Evolutionary conservation across 2,329 filamentous ascomycete genomes (phyloP).

Genomic region (Colletotrichum sp.): DNA sequence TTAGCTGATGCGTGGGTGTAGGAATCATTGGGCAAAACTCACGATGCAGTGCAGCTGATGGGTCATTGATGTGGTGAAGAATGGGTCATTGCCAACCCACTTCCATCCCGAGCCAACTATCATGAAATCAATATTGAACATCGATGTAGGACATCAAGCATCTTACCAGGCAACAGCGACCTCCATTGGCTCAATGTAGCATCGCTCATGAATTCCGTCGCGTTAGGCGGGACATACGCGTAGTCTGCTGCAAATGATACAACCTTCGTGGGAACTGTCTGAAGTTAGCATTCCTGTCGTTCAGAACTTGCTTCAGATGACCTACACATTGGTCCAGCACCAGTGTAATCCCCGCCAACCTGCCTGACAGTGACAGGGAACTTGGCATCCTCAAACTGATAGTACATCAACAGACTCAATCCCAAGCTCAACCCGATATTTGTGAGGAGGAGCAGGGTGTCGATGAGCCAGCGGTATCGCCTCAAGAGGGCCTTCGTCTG

Average conservation of each 20-base stretch:
- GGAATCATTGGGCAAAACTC: background rate
- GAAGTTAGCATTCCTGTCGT: background rate
- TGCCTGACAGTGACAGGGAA: constrained; percentile 27
- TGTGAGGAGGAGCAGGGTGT: constrained; percentile 11
- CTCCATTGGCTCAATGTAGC: constrained; percentile 41
- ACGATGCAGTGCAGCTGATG: constrained; percentile 46
- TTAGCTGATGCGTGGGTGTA: background rate
- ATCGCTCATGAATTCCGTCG: constrained; percentile 42
- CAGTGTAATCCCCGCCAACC: constrained; percentile 42
- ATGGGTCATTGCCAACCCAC: constrained; percentile 34
- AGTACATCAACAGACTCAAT: constrained; percentile 18
- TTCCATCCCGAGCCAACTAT: constrained; percentile 39
- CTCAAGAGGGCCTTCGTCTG: background rate
- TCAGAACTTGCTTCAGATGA: background rate
- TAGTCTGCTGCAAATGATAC: constrained; percentile 41
- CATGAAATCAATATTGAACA: background rate
- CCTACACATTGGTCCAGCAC: constrained; percentile 38
- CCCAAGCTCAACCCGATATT: constrained; percentile 15
- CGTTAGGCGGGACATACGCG: constrained; percentile 42
- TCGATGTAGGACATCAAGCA: fast-evolving
- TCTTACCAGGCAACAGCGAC: constrained; percentile 41
- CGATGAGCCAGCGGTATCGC: constrained; percentile 13
- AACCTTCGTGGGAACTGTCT: constrained; percentile 38
- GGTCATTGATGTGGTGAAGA: constrained; percentile 44
- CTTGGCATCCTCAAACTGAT: constrained; percentile 5